phyloP scores from a whole-genome alignment of 352 stramenopile genomes.

The Phytopythium kandeliae region DNA sequence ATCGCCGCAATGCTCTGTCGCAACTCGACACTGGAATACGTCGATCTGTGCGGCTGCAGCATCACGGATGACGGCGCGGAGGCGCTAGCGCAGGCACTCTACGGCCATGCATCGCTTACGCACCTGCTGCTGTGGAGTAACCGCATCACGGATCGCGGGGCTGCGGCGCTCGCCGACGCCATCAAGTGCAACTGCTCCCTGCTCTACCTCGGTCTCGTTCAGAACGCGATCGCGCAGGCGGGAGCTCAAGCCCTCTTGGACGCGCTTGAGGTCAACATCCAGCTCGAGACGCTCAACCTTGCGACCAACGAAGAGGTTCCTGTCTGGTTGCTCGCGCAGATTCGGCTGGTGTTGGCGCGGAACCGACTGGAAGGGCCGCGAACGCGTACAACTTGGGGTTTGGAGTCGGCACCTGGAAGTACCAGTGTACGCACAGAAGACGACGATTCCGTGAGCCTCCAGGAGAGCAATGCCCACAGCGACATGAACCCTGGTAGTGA shows the following conservation, averaged over 20 bases:
- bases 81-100: constrained; percentile 57
- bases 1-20: constrained; percentile 67
- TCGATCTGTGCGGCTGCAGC: constrained; percentile 65
- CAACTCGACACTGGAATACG: constrained; percentile 60
- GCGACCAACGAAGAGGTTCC: constrained; percentile 43
- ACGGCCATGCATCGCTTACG: constrained; percentile 62
- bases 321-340: constrained; percentile 31
- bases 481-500: constrained; percentile 10
- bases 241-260: constrained; percentile 46
- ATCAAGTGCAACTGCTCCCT: constrained; percentile 60
- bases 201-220: constrained; percentile 49
- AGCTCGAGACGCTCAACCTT: constrained; percentile 56
- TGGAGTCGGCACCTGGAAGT: not conserved
- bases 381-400: constrained; percentile 3
- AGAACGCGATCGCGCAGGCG: constrained; percentile 47
- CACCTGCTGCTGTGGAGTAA: constrained; percentile 57
- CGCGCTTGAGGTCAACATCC: constrained; percentile 57
- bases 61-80: constrained; percentile 60
- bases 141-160: constrained; percentile 51
- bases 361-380: constrained; percentile 41
- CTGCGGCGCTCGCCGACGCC: constrained; percentile 39
- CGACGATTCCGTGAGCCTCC: constrained; percentile 6
- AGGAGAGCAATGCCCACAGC: constrained; percentile 18
- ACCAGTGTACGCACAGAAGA: constrained; percentile 8
- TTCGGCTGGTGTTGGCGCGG: constrained; percentile 38